Evolutionary conservation across 805 yeast genomes (phyloP), one percentile per base, ranked within the genome.

Genomic region (Priceomyces medius): DNA sequence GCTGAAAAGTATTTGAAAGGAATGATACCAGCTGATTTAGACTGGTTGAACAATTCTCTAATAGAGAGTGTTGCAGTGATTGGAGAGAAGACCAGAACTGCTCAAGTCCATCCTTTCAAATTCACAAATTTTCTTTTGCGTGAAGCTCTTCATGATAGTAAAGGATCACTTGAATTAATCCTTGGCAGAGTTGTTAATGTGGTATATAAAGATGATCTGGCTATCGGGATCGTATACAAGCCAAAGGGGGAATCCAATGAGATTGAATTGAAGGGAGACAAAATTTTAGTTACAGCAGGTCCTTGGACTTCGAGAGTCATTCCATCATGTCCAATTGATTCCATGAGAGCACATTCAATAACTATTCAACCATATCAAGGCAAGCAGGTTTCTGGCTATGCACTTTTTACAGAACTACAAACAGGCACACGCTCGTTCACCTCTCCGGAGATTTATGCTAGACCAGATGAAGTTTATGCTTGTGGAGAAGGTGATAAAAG

Each of bases 401-500:
- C 98, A 4, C 82, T 93, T 31, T 93, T 91, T 68, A 88, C 98
- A 5, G 98, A 93, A 63, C 72, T 91, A 46, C 82, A 82, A 55
- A 69, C 87, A n/a, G 79, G 77, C n/a, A 69, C 74, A 17, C 71
- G 71, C 32, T 75, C 80, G 34, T 85, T 82, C 62, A 90, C 87
- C 18, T 80, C 95, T 2, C 99, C 99, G 0, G 99, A 91, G 59
- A 81, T 93, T 47, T 91, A 91, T 61, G 96, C 98, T 7, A 77
- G 99, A 59, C 84, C 82, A 54, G 97, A 91, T 64, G 99, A 93
- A 63, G 93, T 91, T 31, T 91, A 90, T 55, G 93, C 93, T 2
- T 91, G 98, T 66, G 98, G 99, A 34, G 99, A 93, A 64, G 96
- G 97, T 35, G 97, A 89, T 56, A 82, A 95, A 1, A 76, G 85